Base-by-base conservation (phyloP, 352 stramenopile species). In the Globisporangium okanoganense region DNA sequence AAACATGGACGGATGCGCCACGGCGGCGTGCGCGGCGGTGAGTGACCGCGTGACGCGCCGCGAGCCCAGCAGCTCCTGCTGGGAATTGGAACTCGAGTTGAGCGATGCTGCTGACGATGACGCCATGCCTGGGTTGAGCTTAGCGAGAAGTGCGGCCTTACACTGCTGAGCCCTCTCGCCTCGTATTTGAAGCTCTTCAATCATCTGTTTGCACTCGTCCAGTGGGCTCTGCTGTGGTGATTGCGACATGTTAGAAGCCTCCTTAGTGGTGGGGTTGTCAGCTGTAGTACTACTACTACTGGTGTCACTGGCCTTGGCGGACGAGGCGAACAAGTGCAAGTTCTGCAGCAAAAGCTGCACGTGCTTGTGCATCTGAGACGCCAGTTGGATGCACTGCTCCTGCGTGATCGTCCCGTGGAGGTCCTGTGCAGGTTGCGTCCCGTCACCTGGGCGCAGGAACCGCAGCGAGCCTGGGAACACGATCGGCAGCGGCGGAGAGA, bases 311-410 rank as follows among this genome's bases (percentile, higher is more conserved):
- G 50, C 54, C 4, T 49, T 72, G 5, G 14, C 13, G 1, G 49
- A 16, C 7, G n/a, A 36, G 3, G 68, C 53, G 33, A 90, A 62
- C 45, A 89, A 27, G 64, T 90, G 74, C 60, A 85, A 86, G 27
- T 72, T 91, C 65, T 92, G 81, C 18, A 93, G 58, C 53, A 95
- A 41, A 6, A 95, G 69, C 64, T 95, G 86, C 27, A 93, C 72
- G 64, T 95, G 86, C 38, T 95, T 95, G 67, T 95, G 86, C 80
- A 95, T 93, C 51, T 95, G 86, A 4, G 86, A 95, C 1, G 86
- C 82, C 40, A 95, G 44, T 61, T 92, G 83, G 54, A 92, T 83
- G 43, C 85, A 92, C 59, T 94, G 86, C 33, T 75, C 64, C 64
- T 88, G 74, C 1, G 74, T 82, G 40, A 92, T 71, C 8, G 72